These are phyloP conservation scores for Sanghuangporus sanghuang DNA, from an alignment of 1,284 basidiomycete species.

Conservation along the genomic window DNA sequence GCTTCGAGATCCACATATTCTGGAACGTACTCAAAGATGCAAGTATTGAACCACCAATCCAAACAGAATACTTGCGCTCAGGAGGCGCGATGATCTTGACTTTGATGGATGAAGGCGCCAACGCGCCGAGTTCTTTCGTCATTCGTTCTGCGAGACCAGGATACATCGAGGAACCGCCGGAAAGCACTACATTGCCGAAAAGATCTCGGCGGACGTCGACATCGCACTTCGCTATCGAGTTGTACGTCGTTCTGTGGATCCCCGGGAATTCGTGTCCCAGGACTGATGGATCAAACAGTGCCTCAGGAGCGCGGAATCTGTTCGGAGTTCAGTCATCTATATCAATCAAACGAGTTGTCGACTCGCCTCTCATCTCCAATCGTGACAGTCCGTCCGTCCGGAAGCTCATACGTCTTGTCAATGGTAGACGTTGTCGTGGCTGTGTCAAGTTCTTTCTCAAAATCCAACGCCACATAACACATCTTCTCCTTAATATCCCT, in stretches of 20 bases:
- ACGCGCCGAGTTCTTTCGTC: conserved; percentile 93
- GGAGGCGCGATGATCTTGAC: conserved; percentile 94
- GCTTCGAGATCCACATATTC: conserved; percentile 90
- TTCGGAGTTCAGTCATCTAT: neutral
- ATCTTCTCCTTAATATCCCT: conserved; percentile 71
- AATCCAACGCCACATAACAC: conserved; percentile 66
- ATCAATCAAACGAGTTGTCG: neutral
- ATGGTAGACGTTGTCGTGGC: conserved; percentile 88
- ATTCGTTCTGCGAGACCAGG: conserved; percentile 96
- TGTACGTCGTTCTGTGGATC: conserved; percentile 97
- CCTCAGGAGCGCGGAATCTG: conserved; percentile 95
- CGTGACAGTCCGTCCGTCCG: conserved; percentile 95
- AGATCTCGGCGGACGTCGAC: conserved; percentile 84
- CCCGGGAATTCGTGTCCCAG: conserved; percentile 91
- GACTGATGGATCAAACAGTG: conserved; percentile 95
- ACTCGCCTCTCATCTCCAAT: conserved; percentile 89
- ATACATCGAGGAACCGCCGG: conserved; percentile 98
- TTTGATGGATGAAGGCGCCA: conserved; percentile 88
- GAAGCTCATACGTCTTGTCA: conserved; percentile 95
- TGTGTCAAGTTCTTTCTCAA: conserved; percentile 84
- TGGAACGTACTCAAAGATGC: conserved; percentile 97
- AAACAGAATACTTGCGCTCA: conserved; percentile 94
- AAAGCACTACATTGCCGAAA: conserved; percentile 93
- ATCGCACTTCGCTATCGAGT: conserved; percentile 82
- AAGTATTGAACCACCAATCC: conserved; percentile 98